Base-by-base conservation (phyloP, 441 rosid genomes). In the Syzygium syzygioides region DNA sequence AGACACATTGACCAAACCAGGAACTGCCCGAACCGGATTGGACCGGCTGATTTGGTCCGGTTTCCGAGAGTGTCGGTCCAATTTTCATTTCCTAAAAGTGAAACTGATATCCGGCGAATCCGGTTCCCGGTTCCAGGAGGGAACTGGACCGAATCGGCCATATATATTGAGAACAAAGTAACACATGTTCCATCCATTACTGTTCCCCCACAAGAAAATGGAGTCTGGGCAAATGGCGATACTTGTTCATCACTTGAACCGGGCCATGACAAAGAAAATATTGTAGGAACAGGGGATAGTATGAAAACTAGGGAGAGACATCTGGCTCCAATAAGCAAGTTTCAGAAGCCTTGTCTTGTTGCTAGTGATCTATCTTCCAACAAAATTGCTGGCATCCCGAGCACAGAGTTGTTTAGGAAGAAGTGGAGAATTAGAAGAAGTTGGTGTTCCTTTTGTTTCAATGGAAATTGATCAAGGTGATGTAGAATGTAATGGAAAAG, bases 281-380 rank as follows among this genome's bases (percentile, higher is more conserved):
- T 89, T 87, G 96, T 94, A 90, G 93, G 91, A 91, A 88, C 94
- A 79, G 92, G 89, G 90, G 92, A 86, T 76, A 91, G 92, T 90
- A 88, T 87, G 87, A 90, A 92, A 90, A 91, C 92, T 76, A 92
- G 90, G 86, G 94, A 86, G 79, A 90, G 50, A 79, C 90, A 85
- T 87, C 88, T 94, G 89, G 41, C 55, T 88, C 90, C 83, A 87
- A 91, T 90, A 80, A n/a, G 91, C 91, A 87, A 88, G 88, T 91
- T 80, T 89, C 91, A 87, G 90, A 79, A 88, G 66, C 90, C 93
- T 91, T 89, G 88, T 17, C 90, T 59, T 90, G 89, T 87, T 89
- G 87, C 91, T 89, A 53, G 92, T 90, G 94, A 91, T 87, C 89
- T 87, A 71, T 66, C 86, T 89, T 85, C 86, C 83, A 89, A 88